Evolutionary conservation across 2,329 filamentous ascomycete species (phyloP), one percentile per base, ranked within the genome.

Genomic region (Zelopaecilomyces penicillatus): DNA sequence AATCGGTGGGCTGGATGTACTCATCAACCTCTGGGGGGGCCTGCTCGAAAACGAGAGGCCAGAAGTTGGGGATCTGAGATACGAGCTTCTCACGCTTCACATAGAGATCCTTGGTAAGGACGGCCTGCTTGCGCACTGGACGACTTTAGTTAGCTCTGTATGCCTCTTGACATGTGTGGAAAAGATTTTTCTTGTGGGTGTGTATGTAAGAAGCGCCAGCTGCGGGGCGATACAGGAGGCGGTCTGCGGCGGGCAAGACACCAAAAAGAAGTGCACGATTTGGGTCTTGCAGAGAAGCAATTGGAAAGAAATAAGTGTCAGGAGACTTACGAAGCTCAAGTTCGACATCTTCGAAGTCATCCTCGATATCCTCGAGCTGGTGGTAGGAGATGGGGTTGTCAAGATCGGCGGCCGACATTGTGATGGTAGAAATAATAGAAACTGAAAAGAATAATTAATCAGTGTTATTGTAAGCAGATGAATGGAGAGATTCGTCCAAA

Each of bases 11-110:
- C 62, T 88, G 83, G 61, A 97, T 85, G 73, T 83, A 89, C 66
- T 88, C 83, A 68, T 95, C 89, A 55, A 98, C 78, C 51, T 95
- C 88, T 39, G 78, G 75, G 2, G 90, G 89, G 3, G 86, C 82
- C 68, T 89, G 84, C 71, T 95, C 87, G 63, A 97, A 76, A 46
- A 96, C 90, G 47, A 94, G 78, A n/a, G 87, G 75, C 93, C 93
- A 97, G 79, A 97, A 98, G 70, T 87, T 81, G 55, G 81, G 78
- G 60, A 96, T 90, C 59, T 82, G 74, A 51, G 76, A 66, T 52
- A 93, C 71, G 52, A 88, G 67, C 55, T 78, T 75, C 53, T 78
- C 73, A 61, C 91, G 87, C 68, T 85, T 86, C 57, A 77, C 74
- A 71, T 88, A 95, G 50, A 95, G 76, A 37, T 83, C 75, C 49